Conservation (phyloP, 1,139 yeast species). For the Candida neerlandica region DNA sequence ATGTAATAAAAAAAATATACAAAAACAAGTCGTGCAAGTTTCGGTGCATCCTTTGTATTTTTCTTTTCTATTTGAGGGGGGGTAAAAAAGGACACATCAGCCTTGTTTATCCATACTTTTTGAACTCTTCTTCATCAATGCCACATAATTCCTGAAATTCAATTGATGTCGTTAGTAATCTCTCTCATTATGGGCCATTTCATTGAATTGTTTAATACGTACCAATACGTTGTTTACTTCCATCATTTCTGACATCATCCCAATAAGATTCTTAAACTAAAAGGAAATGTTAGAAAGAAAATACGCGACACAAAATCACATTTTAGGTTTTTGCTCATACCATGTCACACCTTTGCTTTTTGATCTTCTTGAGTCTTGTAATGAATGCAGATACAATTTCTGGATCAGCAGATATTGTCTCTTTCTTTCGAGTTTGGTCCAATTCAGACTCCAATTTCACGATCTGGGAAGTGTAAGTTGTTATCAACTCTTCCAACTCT, state of each 20-base stretch:
- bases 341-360: conserved; percentile 5
- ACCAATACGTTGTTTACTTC: conserved; percentile 7
- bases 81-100: conserved; percentile 1
- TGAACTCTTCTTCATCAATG: conserved; percentile 5
- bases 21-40: not conserved
- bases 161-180: not conserved
- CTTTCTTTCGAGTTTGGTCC: not conserved
- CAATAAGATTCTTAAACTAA: conserved; percentile 8
- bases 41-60: not conserved
- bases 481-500: conserved; percentile 3
- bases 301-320: not conserved
- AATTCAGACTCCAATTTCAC: not conserved
- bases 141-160: conserved; percentile 2
- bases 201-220: not conserved
- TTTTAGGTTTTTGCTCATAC: conserved; percentile 5
- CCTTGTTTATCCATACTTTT: not conserved
- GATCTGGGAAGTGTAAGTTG: not conserved
- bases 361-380: conserved; percentile 4
- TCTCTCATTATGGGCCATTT: not conserved
- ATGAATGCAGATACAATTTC: not conserved
- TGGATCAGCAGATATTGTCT: not conserved
- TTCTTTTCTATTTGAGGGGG: not conserved
- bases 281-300: not conserved
- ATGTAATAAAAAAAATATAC: not conserved
- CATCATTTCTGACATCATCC: conserved; percentile 4